Evolutionary conservation across 768 basidiomycete species (phyloP), one percentile per base, ranked within the genome.

Genomic region (Russula sp.): DNA sequence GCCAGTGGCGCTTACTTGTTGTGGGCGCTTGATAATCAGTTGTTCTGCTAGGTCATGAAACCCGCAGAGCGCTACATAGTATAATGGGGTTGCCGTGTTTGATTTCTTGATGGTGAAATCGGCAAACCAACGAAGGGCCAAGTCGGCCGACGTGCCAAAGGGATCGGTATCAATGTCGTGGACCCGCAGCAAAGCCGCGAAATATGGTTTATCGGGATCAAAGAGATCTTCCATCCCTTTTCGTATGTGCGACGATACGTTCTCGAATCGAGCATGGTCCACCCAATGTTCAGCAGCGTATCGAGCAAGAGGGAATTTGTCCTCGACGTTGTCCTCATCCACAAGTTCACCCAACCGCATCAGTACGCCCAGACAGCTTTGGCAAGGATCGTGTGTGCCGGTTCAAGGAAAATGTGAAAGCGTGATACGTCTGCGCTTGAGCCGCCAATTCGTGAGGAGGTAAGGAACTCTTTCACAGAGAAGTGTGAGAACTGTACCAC

Each of bases 381-480:
- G 1, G 42, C 26, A 11, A 57, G 22, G 42, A 30, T 14, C 3
- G 28, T 30, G 28, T 57, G 56, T 8, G 56, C 40, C 20, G 42
- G 20, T 7, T 42, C 40, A 8, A 46, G 56, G 1, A 13, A 11
- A 44, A 44, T 30, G n/a, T 57, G 28, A n/a, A 30, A 57, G 32
- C 57, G 30, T 5, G 57, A 34, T 18, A 57, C 26, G n/a, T 32
- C 44, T 8, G 18, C 20, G 22, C n/a, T 46, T 9, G 57, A 32
- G 22, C 6, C 3, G 8, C n/a, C 44, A 22, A 57, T 30, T 6
- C 57, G 42, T 20, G 28, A 20, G 7, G 57, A 57, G 2, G 44
- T 57, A 9, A 57, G 57, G 57, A 32, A 57, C n/a, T 57, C 57
- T n/a, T 57, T 57, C 3, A 57, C 57, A 2, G 57, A 57, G 28